phyloP scores from a whole-genome alignment of 225 moss, liverwort and hornwort genomes.

The Marchantia paleacea region DNA sequence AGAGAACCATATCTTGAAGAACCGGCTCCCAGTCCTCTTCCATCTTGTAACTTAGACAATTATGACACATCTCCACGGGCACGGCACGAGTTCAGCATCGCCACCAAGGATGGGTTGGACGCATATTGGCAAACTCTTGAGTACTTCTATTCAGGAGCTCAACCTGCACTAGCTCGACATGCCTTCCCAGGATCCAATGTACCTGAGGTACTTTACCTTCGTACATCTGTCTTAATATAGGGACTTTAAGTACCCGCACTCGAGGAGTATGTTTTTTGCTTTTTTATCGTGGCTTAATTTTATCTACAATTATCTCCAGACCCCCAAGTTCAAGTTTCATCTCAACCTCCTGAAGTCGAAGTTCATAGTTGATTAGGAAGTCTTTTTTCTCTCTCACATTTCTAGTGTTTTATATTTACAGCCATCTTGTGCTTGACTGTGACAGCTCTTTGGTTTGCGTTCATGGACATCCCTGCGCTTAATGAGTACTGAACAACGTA shows the following conservation, averaged over 20 bases:
- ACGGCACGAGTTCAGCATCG: constrained; percentile 81
- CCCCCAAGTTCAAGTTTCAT: background rate
- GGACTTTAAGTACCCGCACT: background rate
- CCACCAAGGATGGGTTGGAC: constrained; percentile 79
- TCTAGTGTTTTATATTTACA: background rate
- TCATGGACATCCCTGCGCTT: constrained; percentile 84
- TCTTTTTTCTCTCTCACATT: background rate
- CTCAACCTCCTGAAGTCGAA: background rate
- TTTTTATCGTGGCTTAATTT: background rate
- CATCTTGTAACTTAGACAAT: constrained; percentile 74
- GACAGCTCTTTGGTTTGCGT: constrained; percentile 83
- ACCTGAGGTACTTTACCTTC: constrained; percentile 59
- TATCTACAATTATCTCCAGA: too few species aligned
- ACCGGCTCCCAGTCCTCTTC: constrained; percentile 86
- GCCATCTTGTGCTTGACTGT: constrained; percentile 7
- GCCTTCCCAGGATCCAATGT: constrained; percentile 93
- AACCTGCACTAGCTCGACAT: constrained; percentile 74
- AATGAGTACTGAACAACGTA: constrained; percentile 87
- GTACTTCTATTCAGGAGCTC: constrained; percentile 85
- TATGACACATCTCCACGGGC: constrained; percentile 87
- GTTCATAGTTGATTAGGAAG: background rate
- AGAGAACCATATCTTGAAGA: constrained; percentile 86
- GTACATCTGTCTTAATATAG: background rate
- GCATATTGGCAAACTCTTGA: constrained; percentile 98
- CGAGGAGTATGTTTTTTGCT: background rate